Base-by-base conservation (phyloP, 2,329 filamentous ascomycete species). In the Tolypocladium cylindrosporum region DNA sequence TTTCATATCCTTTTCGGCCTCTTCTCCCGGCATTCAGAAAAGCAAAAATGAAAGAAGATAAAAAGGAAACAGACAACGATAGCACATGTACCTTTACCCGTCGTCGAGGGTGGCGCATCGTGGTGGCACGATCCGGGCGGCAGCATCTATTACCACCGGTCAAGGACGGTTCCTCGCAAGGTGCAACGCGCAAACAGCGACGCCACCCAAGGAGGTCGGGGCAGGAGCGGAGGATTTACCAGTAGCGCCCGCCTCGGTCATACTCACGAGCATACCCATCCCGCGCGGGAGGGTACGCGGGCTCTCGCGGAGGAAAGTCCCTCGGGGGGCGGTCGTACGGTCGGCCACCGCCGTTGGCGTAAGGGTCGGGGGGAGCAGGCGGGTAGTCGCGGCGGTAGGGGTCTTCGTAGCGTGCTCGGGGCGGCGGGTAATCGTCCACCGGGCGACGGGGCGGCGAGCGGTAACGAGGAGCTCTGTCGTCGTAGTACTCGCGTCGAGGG, bases 401-500 rank as follows among this genome's bases (percentile, higher is more conserved):
- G 66, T 94, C 90, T 59, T 91, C 88, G 67, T 89, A 89, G 59
- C 88, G 78, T 63, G 82, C 79, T 61, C 88, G 83, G 62, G 85
- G 84, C 57, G 85, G 84, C 65, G 76, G 76, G 60, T 96, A 94
- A 68, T 96, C 91, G 61, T 92, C 88, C 62, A 89, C 79, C 51
- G 88, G 86, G 27, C 88, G 87, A 63, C 89, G 87, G 51, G 89
- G 88, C 61, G 91, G 90, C 58, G 90, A 91, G 59, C 90, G 87
- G 68, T 92, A 91, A 55, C 87, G 84, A 66, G 48, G 48, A n/a
- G 89, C 85, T 69, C 88, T 85, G 62, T 93, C 90, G 53, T 90
- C 87, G 74, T 97, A 96, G 75, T 96, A 96, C 60, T 93, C 89
- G 65, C 90, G 87, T 60, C 88, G 87, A 58, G 88, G 88, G 68